A percentile compares a stretch with the other conserved stretches of the same genome.
Conservation (phyloP, 306 rosid genomes). For the Castanea mollissima region DNA sequence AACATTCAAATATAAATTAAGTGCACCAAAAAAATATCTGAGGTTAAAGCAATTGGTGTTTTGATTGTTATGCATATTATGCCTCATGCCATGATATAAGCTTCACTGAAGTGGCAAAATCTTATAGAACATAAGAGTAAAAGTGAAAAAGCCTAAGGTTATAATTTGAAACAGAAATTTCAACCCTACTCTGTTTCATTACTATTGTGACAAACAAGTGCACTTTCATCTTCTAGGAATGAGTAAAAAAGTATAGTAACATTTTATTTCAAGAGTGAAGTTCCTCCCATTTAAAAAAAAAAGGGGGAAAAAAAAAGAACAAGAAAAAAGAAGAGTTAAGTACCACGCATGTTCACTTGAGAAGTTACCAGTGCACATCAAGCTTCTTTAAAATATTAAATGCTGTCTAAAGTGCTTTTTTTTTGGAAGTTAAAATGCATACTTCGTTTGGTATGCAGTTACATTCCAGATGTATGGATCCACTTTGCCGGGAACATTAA, state of each 20-base stretch:
- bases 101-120: not conserved
- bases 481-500: not conserved
- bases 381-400: not conserved
- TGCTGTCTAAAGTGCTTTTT: not conserved
- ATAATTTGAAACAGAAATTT: not conserved
- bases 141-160: not conserved
- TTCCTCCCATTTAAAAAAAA: too few species aligned
- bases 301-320: rapidly evolving
- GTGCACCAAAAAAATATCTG: not conserved
- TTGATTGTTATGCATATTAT: not conserved
- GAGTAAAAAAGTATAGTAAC: too few species aligned
- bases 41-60: not conserved
- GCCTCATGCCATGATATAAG: not conserved
- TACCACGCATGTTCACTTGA: not conserved
- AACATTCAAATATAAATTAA: not conserved
- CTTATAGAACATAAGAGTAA: not conserved
- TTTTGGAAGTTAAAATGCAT: not conserved
- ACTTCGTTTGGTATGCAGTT: not conserved
- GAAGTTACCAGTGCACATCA: not conserved
- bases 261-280: too few species aligned
- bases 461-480: not conserved
- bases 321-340: too few species aligned
- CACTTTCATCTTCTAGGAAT: not conserved
- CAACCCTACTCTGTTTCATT: not conserved
- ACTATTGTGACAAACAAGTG: not conserved